Base-by-base conservation (phyloP, 2,329 filamentous ascomycete species). In the Talaromyces sp. region DNA sequence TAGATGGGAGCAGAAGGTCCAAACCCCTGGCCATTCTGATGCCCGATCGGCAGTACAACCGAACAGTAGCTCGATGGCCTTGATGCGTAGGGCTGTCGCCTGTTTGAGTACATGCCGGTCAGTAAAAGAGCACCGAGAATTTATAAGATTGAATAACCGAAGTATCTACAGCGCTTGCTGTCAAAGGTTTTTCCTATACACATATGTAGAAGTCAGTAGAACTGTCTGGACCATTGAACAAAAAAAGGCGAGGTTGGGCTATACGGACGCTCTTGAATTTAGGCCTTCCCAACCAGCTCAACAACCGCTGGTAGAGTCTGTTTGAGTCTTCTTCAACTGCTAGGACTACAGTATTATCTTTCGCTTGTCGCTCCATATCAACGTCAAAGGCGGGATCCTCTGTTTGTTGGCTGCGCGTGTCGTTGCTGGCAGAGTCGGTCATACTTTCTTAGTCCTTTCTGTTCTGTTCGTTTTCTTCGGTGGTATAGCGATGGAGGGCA, bases 11-110 rank as follows among this genome's bases (percentile, higher is more conserved):
- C 54, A 58, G 33, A 58, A 58, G 33, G 33, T 37, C 54, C 35
- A 37, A 35, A 58, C 39, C n/a, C 54, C 54, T 33, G 54, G 54
- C 54, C 54, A 58, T 41, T 58, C 54, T 19, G 33, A 58, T 58
- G 54, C 54, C 33, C 24, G 54, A 19, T 37, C 22, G 35, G 33
- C 54, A 41, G 35, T 31, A 19, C 35, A 41, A 24, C 39, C 33
- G 33, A 58, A 58, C 7, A 58, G 13, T 14, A 58, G 39, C 54
- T 58, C 54, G 54, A 58, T 24, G 35, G 54, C 54, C 54, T 39
- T 22, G 14, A 37, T 58, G 33, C 54, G 54, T 33, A 58, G n/a
- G 6, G 35, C 54, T 37, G 33, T 58, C 41, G 14, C 19, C 54
- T 58, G 33, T 37, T 58, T 22, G 54, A 37, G 19, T 37, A 35